phyloP scores from a whole-genome alignment of 2,329 filamentous ascomycete species.

The Diaporthe humulicola region DNA sequence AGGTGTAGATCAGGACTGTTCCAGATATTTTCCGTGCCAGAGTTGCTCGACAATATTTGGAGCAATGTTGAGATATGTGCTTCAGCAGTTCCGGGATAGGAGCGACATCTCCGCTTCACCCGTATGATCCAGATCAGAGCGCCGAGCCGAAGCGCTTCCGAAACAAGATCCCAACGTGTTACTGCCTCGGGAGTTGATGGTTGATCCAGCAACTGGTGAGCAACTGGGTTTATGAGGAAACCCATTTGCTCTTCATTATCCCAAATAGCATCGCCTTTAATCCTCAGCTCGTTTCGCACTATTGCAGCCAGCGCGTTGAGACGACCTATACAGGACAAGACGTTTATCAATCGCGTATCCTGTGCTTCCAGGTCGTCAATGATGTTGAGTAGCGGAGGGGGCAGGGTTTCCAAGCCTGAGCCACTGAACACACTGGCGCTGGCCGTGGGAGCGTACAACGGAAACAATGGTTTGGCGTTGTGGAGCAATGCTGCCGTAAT shows the following conservation, averaged over 20 bases:
- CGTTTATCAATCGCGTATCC: background rate
- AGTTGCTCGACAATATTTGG: background rate
- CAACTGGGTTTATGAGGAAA: background rate
- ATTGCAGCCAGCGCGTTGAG: background rate
- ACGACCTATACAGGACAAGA: background rate
- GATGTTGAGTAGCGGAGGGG: background rate
- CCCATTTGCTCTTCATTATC: constrained; percentile 4
- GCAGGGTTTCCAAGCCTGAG: background rate
- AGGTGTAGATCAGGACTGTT: background rate
- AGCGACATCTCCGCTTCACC: constrained; percentile 10
- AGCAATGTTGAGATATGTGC: constrained; percentile 6
- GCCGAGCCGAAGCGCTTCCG: constrained; percentile 2
- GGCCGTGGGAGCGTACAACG: background rate
- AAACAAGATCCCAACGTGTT: background rate
- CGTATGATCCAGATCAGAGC: constrained; percentile 7
- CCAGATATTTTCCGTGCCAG: background rate
- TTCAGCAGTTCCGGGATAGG: background rate
- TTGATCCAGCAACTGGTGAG: constrained; percentile 2
- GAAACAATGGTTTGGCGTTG: constrained; percentile 2
- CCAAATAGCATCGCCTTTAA: background rate
- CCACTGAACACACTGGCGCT: background rate
- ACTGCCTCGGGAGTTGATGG: background rate
- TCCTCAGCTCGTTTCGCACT: background rate
- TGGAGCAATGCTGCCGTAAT: constrained; percentile 10
- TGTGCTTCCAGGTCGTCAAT: background rate